phyloP scores from a whole-genome alignment of 2,329 filamentous ascomycete species.

The Cryphonectria japonica region DNA sequence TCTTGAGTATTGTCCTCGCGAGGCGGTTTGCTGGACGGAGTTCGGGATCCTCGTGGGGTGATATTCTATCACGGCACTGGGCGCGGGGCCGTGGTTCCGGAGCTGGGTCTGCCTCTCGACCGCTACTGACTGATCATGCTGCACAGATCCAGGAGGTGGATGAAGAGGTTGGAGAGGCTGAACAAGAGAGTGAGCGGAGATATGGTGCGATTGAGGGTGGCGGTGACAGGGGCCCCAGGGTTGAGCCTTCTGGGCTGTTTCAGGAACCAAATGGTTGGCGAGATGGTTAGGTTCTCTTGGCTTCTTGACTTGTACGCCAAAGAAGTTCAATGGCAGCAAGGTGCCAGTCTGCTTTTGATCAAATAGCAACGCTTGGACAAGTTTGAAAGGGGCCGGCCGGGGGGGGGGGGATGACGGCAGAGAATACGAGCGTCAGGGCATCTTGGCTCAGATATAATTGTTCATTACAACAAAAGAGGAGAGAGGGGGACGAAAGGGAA shows the following conservation, averaged over 20 bases:
- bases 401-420: background rate
- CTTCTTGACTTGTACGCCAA: background rate
- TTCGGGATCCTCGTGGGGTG: background rate
- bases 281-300: conserved; percentile 11
- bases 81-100: no score
- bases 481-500: background rate
- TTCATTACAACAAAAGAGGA: background rate
- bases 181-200: conserved; percentile 1
- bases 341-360: background rate
- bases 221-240: conserved; percentile 7
- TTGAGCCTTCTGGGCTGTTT: conserved; percentile 20
- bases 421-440: background rate
- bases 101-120: conserved; percentile 11
- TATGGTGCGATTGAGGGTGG: conserved; percentile 20
- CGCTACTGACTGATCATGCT: conserved; percentile 18
- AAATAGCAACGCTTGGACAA: background rate
- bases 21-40: background rate
- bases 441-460: background rate
- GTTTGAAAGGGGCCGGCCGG: no score
- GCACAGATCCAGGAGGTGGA: conserved; percentile 22
- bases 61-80: background rate
- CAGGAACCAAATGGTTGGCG: conserved; percentile 22
- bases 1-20: background rate
- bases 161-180: conserved; percentile 14
- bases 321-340: background rate